Evolutionary conservation across 352 stramenopile genomes (phyloP).

Genomic region (Phytophthora megakarya): DNA sequence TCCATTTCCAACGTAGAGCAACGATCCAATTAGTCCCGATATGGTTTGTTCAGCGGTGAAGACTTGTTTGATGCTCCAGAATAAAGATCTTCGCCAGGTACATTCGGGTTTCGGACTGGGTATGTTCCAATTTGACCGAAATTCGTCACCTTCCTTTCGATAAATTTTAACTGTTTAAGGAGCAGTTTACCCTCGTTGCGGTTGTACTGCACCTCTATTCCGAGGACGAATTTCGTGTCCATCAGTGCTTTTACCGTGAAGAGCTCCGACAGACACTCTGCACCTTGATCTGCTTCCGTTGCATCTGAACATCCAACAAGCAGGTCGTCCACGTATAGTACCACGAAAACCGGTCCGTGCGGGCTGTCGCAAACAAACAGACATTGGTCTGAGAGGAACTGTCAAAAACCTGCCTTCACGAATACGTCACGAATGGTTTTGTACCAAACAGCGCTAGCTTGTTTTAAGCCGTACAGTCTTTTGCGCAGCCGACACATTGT

Average conservation of each 20-base stretch:
- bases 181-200: conserved; percentile 5
- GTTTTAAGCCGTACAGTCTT: conserved; percentile 43
- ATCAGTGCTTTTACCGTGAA: conserved; percentile 27
- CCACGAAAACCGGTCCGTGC: conserved; percentile 3
- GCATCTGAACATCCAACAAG: conserved; percentile 12
- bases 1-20: conserved; percentile 30
- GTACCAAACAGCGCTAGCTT: conserved; percentile 37
- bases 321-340: conserved; percentile 19
- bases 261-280: neutral
- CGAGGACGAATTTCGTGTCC: conserved; percentile 1
- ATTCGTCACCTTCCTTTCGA: neutral
- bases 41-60: neutral
- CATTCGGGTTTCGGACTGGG: conserved; percentile 1
- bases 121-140: conserved; percentile 5
- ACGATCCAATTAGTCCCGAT: conserved; percentile 18
- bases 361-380: conserved; percentile 6
- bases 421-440: conserved; percentile 27
- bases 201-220: conserved; percentile 21
- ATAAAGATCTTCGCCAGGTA: conserved; percentile 7
- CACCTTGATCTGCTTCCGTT: neutral
- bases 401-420: neutral
- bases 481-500: conserved; percentile 31
- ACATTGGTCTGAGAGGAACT: conserved; percentile 11
- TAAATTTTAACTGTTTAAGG: conserved; percentile 12
- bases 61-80: neutral